Evolutionary conservation across 2,329 filamentous ascomycete genomes (phyloP), one percentile per base, ranked within the genome.

Genomic region (Pseudogymnoascus sp.): DNA sequence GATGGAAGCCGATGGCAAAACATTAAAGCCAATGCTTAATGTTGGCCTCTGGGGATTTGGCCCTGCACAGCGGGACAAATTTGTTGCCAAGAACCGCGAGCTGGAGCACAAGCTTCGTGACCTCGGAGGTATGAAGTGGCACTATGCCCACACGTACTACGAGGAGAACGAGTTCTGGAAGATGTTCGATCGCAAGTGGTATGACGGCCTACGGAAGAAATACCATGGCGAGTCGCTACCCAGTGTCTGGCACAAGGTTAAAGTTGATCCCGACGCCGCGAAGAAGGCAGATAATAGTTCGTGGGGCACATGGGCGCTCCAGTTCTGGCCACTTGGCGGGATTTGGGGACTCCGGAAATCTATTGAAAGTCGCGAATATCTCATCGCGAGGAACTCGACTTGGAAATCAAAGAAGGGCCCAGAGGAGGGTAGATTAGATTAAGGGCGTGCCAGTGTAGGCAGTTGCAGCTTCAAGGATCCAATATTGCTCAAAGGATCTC

Each of bases 131-230:
- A 84, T 89, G 78, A 96, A 96, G 78, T 95, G 90, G 89, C 78
- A 96, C 11, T 96, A 96, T 74, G 90, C 91, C 2, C 89, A 93
- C 70, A 89, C 90, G 0, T 96, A 92, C 77, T 95, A 95, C 74
- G 81, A 83, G n/a, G 83, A 89, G 71, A 77, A 81, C 0, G 84
- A 89, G 71, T 91, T 90, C 75, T 90, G 87, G 86, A 70, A 76
- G 36, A 78, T 86, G 61, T 90, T 90, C 72, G 79, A 84, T 59
- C 75, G 77, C 46, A 69, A 72, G 14, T 84, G 81, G 81, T 91
- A 91, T 72, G 82, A 89, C 34, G 77, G 71, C 1, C 76, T 91
- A 68, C 78, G 89, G 14, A 66, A 71, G 23, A 89, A 87, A 71
- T 91, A 89, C 74, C 73, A 79, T 59, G 89, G 88, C 11, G 77